Percentiles rank a stretch among this genome's conserved stretches.
Evolutionary conservation across 2,329 filamentous ascomycete genomes (phyloP).

Genomic region (Phialophora verrucosa): DNA sequence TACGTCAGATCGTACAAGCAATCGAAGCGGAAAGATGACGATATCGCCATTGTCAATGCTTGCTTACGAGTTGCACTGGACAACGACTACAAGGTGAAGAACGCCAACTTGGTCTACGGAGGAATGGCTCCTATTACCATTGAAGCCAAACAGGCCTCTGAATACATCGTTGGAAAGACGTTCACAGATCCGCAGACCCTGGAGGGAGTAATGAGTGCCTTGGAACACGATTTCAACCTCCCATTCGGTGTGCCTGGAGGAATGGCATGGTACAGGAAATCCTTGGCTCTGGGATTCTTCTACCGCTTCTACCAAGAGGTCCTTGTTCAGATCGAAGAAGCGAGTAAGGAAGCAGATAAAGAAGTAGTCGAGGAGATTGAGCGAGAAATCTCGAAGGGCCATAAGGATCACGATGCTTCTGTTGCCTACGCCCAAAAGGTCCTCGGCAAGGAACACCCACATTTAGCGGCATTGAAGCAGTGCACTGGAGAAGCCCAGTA

Average conservation of each 20-base stretch:
- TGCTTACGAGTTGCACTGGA: conserved; percentile 77
- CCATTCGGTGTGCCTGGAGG: conserved; percentile 90
- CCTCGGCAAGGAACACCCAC: conserved; percentile 82
- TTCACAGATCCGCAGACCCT: conserved; percentile 82
- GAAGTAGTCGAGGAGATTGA: conserved; percentile 86
- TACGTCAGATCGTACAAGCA: conserved; percentile 93
- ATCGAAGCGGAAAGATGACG: conserved; percentile 94
- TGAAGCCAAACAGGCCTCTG: conserved; percentile 78
- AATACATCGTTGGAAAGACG: conserved; percentile 75
- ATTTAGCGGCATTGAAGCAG: conserved; percentile 91
- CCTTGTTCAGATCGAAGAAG: conserved; percentile 58
- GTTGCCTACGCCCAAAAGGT: conserved; percentile 80
- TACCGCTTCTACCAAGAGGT: conserved; percentile 96
- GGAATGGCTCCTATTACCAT: conserved; percentile 94
- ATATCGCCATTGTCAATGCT: conserved; percentile 95
- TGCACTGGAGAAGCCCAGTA: conserved; percentile 94
- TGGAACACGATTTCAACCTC: conserved; percentile 89
- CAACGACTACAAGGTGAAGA: conserved; percentile 71
- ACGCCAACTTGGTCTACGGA: conserved; percentile 83
- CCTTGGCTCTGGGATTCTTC: conserved; percentile 90
- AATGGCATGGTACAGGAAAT: conserved; percentile 95
- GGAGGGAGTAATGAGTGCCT: conserved; percentile 84
- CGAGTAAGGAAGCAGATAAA: conserved; percentile 64
- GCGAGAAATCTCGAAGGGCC: conserved; percentile 77
- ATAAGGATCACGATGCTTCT: conserved; percentile 76